A percentile compares a stretch with the other conserved stretches of the same genome.
These are phyloP conservation scores for Cladosporium sp. DNA, from an alignment of 2,329 filamentous ascomycete genomes.

Conservation along the genomic window DNA sequence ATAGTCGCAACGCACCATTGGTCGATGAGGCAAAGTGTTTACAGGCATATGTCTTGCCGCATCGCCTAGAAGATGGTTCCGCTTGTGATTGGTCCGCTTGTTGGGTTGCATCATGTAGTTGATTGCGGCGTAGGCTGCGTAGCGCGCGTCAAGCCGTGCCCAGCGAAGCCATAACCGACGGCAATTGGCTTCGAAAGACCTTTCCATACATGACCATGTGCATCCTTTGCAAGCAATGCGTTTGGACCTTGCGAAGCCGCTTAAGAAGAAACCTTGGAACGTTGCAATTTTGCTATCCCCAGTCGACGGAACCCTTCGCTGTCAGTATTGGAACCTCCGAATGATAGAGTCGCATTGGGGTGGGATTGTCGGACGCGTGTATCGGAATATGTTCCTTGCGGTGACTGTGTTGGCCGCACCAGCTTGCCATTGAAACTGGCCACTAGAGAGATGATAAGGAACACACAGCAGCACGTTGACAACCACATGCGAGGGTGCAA, in stretches of 20 bases:
- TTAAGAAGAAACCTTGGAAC: too few species aligned
- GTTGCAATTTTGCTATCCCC: too few species aligned
- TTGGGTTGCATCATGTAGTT: not conserved
- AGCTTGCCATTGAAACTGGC: not conserved
- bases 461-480: not conserved
- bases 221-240: too few species aligned
- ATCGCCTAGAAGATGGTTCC: not conserved
- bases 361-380: too few species aligned
- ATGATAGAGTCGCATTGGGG: too few species aligned
- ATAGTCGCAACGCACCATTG: not conserved
- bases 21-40: not conserved
- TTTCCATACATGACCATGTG: not conserved
- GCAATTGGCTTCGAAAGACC: not conserved
- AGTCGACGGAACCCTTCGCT: too few species aligned
- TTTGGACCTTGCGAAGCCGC: too few species aligned
- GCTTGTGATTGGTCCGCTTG: not conserved
- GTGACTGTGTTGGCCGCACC: not conserved
- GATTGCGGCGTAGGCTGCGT: slow-evolving; percentile 1
- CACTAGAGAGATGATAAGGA: not conserved
- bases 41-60: not conserved
- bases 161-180: not conserved
- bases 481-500: not conserved
- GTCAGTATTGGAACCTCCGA: too few species aligned
- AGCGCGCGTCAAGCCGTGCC: not conserved
- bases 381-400: too few species aligned